phyloP scores from a whole-genome alignment of 371 early-diverging fungal species.

The Circinella minor region DNA sequence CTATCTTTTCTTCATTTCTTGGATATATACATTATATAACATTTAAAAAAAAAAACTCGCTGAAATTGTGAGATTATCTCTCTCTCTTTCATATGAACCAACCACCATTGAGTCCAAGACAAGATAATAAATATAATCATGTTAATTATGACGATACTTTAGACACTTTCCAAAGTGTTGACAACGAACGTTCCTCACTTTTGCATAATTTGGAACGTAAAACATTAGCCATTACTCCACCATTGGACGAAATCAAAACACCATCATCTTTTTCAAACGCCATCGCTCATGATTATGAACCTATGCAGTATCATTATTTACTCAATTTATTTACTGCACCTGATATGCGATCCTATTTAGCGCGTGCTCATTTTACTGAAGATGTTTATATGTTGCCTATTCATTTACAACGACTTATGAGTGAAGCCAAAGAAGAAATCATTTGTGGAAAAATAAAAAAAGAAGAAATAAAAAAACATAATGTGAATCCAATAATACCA shows the following conservation, averaged over 20 bases:
- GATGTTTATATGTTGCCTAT: constrained; percentile 42
- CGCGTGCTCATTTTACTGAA: constrained; percentile 31
- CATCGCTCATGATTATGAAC: constrained; percentile 14
- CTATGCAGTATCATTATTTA: constrained; percentile 31
- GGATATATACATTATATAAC: no score
- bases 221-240: constrained; percentile 18
- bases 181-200: neutral
- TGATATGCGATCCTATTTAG: constrained; percentile 40
- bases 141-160: neutral
- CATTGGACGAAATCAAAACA: constrained; percentile 11
- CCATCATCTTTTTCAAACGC: neutral
- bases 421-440: constrained; percentile 48
- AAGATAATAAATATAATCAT: neutral
- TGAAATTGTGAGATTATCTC: no score
- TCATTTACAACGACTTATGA: constrained; percentile 37
- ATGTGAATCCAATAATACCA: no score
- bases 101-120: constrained; percentile 2
- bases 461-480: neutral
- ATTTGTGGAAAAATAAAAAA: constrained; percentile 20
- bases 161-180: no score
- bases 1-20: no score
- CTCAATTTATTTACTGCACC: constrained; percentile 41
- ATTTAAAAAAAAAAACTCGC: no score
- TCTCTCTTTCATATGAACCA: neutral
- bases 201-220: constrained; percentile 11